Base-by-base conservation (phyloP, 805 yeast species). In the Starmera quercuum region DNA sequence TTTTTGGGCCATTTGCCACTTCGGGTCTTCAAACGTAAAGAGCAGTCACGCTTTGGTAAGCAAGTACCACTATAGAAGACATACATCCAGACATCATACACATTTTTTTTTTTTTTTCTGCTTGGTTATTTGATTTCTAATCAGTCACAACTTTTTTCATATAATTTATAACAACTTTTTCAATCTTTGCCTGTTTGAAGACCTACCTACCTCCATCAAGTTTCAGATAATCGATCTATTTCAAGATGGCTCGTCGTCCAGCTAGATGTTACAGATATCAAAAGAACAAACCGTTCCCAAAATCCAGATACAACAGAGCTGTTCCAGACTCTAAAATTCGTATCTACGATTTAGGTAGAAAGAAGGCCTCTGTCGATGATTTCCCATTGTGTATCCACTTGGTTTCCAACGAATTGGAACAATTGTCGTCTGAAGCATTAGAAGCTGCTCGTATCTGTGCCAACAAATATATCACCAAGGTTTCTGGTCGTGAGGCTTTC, bases 261-360 rank as follows among this genome's bases (percentile, higher is more conserved):
- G 98, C 98, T 81, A 86, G 97, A 83, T 92, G 98, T 80, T 92
- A 92, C 96, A 87, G 98, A 79, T 92, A 90, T 94, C 94, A 96
- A 84, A 92, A 92, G 85, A 92, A 92, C 95, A 92, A 92, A 81
- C 98, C 98, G 64, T 92, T 79, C 84, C 98, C 98, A 78, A 92
- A 92, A 82, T 88, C 97, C 63, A 88, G 98, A 77, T 92, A 88
- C 87, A 92, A 92, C 90, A 90, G 98, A 82, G 97, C 97, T 75
- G 98, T 92, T 66, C 98, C 98, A 73, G 98, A 92, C 74, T 79
- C 97, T 60, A 92, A 92, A 86, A 87, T 92, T 71, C 86, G 97
- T 78, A 87, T 92, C 71, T 92, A 83, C 71, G 98, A 92, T 74
- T 79, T 92, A 66, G 98, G 98, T 75, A 87, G 95, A 78, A 92